Percentiles rank a stretch among this genome's conserved stretches.
These are phyloP conservation scores for Hemisphaericaspora subhashii DNA, from an alignment of 1,139 yeast species.

Conservation along the genomic window DNA sequence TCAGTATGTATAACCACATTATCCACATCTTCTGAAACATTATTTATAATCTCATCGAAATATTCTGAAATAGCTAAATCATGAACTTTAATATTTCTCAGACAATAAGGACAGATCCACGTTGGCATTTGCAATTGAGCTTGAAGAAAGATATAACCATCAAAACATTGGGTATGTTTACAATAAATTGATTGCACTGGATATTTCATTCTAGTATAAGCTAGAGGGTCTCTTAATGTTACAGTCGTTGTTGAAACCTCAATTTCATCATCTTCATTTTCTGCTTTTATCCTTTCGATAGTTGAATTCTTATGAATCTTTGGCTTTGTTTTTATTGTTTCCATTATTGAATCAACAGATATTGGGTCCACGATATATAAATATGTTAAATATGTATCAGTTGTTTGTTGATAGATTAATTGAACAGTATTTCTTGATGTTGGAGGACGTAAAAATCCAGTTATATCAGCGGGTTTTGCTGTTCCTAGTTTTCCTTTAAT, in stretches of 20 bases:
- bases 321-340: conserved; percentile 26
- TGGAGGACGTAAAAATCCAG: conserved; percentile 35
- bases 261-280: conserved; percentile 47
- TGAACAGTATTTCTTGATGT: conserved; percentile 41
- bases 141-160: conserved; percentile 57
- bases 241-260: conserved; percentile 56
- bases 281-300: conserved; percentile 43
- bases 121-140: conserved; percentile 63
- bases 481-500: conserved; percentile 63
- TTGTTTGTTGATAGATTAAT: conserved; percentile 54
- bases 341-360: conserved; percentile 35
- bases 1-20: conserved; percentile 54
- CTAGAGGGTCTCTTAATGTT: conserved; percentile 63
- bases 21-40: conserved; percentile 49
- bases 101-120: conserved; percentile 73
- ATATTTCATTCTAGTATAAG: conserved; percentile 56
- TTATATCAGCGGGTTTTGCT: conserved; percentile 65
- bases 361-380: conserved; percentile 54
- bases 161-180: conserved; percentile 73
- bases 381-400: conserved; percentile 45
- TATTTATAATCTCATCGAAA: conserved; percentile 48
- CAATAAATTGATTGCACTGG: conserved; percentile 64
- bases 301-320: conserved; percentile 52
- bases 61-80: conserved; percentile 64
- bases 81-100: conserved; percentile 38